Base-by-base conservation (phyloP, 2,329 filamentous ascomycete genomes). In the Pseudopyricularia cyperi region DNA sequence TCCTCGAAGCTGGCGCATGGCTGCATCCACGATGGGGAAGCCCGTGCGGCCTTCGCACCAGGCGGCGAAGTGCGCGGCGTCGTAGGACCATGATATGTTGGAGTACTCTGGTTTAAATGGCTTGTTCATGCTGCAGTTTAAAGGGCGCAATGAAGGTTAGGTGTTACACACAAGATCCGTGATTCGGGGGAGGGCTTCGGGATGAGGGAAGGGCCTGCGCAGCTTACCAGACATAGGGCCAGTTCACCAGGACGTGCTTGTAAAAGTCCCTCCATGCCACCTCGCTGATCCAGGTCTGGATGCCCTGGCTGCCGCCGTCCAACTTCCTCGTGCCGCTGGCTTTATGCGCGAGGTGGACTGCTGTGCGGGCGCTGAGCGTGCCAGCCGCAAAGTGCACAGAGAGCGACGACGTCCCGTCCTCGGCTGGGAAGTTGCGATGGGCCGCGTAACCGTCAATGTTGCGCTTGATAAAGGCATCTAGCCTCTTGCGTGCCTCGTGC, bases 231-330 rank as follows among this genome's bases (percentile, higher is more conserved):
- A 89, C 73, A 59, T 89, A 90, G 0, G 90, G 90, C 87, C 88
- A 95, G 55, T 90, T 71, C 0, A 83, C 86, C 5, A 95, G 68
- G 3, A 95, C 86, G 63, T 93, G 87, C 60, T 83, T 88, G 68
- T 94, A 94, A 61, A 94, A 94, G 60, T 94, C 88, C 14, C 88
- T 74, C 88, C 88, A 93, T 0, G 87, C 88, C 3, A 94, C 74
- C 65, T 94, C 88, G 51, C 82, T 82, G 56, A 93, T 88, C 87
- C 87, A 94, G 0, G 74, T 72, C 50, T 76, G 71, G 53, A 87
- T 83, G 0, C 86, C 87, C 15, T 77, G 66, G 19, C 76, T 74
- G 0, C 85, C 84, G 1, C 71, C 77, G 54, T 89, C 79, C 2
- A 95, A 73, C 53, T 80, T 78, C 62, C 77, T 79, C 1, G 76